Base-by-base conservation (phyloP, 176 grass and related monocot genomes). In the Musa schizocarpa region DNA sequence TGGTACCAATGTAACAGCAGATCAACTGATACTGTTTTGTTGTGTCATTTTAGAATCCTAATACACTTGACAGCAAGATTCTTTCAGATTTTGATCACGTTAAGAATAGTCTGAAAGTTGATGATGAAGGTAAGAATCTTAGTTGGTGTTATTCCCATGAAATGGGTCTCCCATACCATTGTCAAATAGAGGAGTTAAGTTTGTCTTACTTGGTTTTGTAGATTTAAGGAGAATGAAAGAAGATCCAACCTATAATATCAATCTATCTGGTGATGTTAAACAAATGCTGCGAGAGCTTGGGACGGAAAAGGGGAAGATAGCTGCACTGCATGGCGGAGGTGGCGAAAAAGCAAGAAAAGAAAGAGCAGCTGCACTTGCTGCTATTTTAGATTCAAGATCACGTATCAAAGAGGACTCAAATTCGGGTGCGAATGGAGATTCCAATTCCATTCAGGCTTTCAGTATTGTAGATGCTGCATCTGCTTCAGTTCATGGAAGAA, bases 391-490 rank as follows among this genome's bases (percentile, higher is more conserved):
- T 80, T 77, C 81, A 34, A 87, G 80, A 80, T 70, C 81, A 76
- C 85, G 76, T 74, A 75, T 89, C 70, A 83, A 87, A 76, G 71
- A 88, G 79, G 88, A 82, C 50, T 77, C 83, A 27, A 88, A 91
- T 74, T 87, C 88, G 19, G 70, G 53, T 82, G 20, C 54, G 53
- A 65, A 53, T 73, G 85, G 85, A 86, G 89, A 87, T 76, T 63
- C 83, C 72, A 87, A 93, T 73, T 71, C 90, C 55, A 65, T 65
- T 21, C 87, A 87, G 74, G 12, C 80, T 74, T 98, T 98, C 74
- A 98, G 94, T 88, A 90, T 98, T 24, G 94, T 98, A n/a, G 94
- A 98, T 92, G 94, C 86, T 79, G 93, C 93, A 77, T 97, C 93
- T 65, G 90, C 93, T 85, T 87, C 93, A 81, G 93, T 97, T 79